Conservation (phyloP, 1,139 yeast species). For the Yamadazyma jaroonii region DNA sequence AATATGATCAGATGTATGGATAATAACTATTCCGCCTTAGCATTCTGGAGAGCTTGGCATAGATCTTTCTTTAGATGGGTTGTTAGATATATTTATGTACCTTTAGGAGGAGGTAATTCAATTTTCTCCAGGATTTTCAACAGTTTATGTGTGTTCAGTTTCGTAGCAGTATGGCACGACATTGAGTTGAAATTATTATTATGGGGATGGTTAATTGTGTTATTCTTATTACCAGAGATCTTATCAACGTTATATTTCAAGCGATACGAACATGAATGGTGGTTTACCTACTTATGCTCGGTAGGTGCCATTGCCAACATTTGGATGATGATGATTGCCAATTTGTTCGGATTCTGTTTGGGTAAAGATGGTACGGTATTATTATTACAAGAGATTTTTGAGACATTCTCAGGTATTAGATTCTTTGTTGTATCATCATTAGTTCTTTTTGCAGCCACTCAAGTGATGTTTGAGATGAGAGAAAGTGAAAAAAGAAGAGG, state of each 20-base stretch:
- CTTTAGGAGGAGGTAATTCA: conserved; percentile 74
- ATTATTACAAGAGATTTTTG: conserved; percentile 67
- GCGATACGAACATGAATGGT: conserved; percentile 48
- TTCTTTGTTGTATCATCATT: conserved; percentile 64
- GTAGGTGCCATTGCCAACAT: conserved; percentile 85
- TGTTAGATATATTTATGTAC: conserved; percentile 76
- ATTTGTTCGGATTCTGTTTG: conserved; percentile 88
- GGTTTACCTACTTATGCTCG: conserved; percentile 84
- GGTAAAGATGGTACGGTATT: conserved; percentile 80
- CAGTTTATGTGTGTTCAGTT: conserved; percentile 84
- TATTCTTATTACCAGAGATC: conserved; percentile 87
- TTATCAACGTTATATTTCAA: conserved; percentile 50
- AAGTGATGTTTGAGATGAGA: conserved; percentile 92
- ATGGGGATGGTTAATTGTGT: conserved; percentile 96
- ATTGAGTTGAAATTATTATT: conserved; percentile 78
- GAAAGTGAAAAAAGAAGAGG: conserved; percentile 84
- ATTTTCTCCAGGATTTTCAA: conserved; percentile 59
- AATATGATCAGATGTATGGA: conserved; percentile 97
- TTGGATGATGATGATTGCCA: conserved; percentile 99
- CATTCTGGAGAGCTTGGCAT: conserved; percentile 99
- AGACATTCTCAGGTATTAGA: conserved; percentile 62
- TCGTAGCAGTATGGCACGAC: conserved; percentile 99
- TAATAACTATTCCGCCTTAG: conserved; percentile 86
- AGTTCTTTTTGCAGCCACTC: conserved; percentile 79
- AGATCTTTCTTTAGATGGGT: conserved; percentile 91